Evolutionary conservation across 2,329 filamentous ascomycete genomes (phyloP), one percentile per base, ranked within the genome.

Genomic region (Arthrobotrys sinensis): DNA sequence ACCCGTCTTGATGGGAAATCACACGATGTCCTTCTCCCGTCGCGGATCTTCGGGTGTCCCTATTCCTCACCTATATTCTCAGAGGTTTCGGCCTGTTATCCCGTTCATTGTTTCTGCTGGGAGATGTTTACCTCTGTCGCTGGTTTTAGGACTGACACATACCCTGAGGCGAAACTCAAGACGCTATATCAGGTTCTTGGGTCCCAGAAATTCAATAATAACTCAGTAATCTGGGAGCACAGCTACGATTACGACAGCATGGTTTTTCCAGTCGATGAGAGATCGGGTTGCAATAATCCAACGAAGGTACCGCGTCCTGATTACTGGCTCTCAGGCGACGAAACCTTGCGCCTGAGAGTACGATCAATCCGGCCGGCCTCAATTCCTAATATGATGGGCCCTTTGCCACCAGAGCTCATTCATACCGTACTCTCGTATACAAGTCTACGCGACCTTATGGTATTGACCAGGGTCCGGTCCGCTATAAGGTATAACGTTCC

Each of bases 51-150:
- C 16, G 48, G 64, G 11, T 28, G 21, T 6, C 2, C 1, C 12
- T 28, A 55, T 46, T 7, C 19, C 3, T 16, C 11, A 8, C 12
- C 8, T 4, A 21, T 14, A 10, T 48, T 60, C 28, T n/a, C 36
- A 3, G 1, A 3, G 1, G 14, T 6, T 4, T 69, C 67, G 12
- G 67, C 67, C 8, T 71, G 67, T 34, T 71, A 45, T 24, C 67
- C 67, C 1, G 34, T 71, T 24, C 67, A 71, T 24, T 12, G 28
- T 6, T 71, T 53, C 55, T 71, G 67, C 21, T 71, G 67, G 67
- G 16, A 64, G 8, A 32, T 71, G 14, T 71, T 63, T 36, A 32
- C 53, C 12, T 43, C 34, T 3, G 14, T 63, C 3, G 38, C 34
- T 21, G 48, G 38, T 16, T n/a, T 8, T 7, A 8, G 12, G 36